These are phyloP conservation scores for Botryosphaeria dothidea DNA, from an alignment of 2,329 filamentous ascomycete genomes.

Conservation along the genomic window DNA sequence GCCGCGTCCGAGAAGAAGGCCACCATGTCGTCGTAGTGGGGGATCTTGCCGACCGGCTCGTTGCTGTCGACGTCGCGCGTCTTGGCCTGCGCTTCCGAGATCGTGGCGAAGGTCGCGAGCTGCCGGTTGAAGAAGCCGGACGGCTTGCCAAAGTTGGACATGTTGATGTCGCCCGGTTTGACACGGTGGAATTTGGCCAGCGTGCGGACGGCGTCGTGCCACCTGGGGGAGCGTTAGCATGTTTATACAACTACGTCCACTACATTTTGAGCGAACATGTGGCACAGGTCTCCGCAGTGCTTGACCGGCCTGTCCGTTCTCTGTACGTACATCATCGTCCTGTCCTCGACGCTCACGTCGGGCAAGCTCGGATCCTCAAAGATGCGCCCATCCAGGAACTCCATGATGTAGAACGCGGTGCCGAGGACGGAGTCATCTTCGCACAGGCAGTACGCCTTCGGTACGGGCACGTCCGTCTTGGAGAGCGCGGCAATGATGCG, in stretches of 20 bases:
- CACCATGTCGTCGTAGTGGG: constrained; percentile 79
- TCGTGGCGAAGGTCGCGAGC: constrained; percentile 76
- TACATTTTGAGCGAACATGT: too few relatives aligned
- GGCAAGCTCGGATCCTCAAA: constrained; percentile 87
- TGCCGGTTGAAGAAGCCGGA: constrained; percentile 84
- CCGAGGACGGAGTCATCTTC: constrained; percentile 79
- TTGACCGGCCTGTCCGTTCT: neutral
- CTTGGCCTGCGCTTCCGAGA: constrained; percentile 75
- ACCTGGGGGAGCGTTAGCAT: constrained; percentile 50
- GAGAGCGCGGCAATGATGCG: constrained; percentile 79
- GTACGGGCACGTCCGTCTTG: constrained; percentile 80
- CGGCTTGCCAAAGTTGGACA: constrained; percentile 72
- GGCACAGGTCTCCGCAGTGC: neutral
- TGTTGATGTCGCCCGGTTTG: constrained; percentile 63
- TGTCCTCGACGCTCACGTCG: constrained; percentile 65
- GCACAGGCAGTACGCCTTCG: constrained; percentile 80
- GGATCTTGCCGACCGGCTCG: constrained; percentile 75
- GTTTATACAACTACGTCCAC: neutral
- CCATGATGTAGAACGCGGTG: constrained; percentile 96
- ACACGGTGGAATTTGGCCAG: constrained; percentile 85
- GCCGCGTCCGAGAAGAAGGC: constrained; percentile 70
- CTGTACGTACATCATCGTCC: constrained; percentile 66
- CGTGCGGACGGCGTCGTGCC: constrained; percentile 80
- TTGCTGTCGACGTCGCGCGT: constrained; percentile 76
- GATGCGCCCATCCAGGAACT: constrained; percentile 90